These are phyloP conservation scores for Pelargonium citronellum DNA, from an alignment of 441 rosid species.

Conservation along the genomic window DNA sequence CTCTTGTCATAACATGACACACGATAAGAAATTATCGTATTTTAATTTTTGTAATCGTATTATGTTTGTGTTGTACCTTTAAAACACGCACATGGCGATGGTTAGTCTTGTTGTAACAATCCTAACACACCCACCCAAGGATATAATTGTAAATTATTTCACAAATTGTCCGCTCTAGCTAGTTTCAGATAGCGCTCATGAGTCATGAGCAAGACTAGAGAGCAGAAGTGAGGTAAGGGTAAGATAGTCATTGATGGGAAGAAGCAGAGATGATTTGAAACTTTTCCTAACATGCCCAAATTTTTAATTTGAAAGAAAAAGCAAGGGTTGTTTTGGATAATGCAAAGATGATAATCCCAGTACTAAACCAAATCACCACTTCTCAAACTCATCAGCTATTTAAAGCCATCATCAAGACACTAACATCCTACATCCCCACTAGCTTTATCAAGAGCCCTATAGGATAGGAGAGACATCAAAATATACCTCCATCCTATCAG, in stretches of 20 bases:
- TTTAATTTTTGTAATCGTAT: no score
- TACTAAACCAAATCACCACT: constrained; percentile 1
- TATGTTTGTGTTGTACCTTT: no score
- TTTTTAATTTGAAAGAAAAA: constrained; percentile 20
- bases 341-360: constrained; percentile 13
- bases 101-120: no score
- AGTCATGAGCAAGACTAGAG: no score
- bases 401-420: constrained; percentile 29
- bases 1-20: no score
- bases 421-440: constrained; percentile 30
- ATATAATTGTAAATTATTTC: no score
- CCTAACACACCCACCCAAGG: no score
- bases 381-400: constrained; percentile 31
- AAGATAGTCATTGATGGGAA: constrained; percentile 24
- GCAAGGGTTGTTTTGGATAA: constrained; percentile 23
- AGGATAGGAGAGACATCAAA: constrained; percentile 16
- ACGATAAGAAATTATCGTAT: no score
- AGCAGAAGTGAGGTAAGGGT: constrained; percentile 17
- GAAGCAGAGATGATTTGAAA: constrained; percentile 21
- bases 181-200: no score
- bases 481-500: constrained; percentile 24
- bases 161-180: no score
- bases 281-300: constrained; percentile 27
- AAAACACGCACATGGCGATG: no score
- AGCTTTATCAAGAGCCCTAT: constrained; percentile 30